These are phyloP conservation scores for Middelhovenomyces tepae DNA, from an alignment of 805 yeast genomes.

Conservation along the genomic window DNA sequence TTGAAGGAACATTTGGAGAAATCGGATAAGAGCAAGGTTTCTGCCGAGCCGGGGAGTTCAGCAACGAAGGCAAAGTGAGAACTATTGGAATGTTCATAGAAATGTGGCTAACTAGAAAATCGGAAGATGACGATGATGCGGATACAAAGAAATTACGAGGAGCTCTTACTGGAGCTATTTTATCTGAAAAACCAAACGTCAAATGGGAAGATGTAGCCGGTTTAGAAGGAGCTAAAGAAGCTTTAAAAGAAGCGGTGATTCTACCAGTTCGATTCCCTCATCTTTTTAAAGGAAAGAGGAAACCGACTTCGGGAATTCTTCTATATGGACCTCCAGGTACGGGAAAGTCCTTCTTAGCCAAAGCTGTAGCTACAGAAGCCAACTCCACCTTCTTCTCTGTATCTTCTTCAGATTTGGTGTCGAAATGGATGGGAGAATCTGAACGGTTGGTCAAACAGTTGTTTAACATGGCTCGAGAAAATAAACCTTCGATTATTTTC, in stretches of 20 bases:
- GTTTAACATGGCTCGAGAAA: slow-evolving; percentile 93
- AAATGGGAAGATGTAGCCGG: slow-evolving; percentile 97
- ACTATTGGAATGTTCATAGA: slow-evolving; percentile 29
- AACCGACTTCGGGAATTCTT: slow-evolving; percentile 85
- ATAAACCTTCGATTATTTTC: slow-evolving; percentile 89
- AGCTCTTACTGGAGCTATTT: slow-evolving; percentile 84
- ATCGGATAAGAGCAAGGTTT: slow-evolving; percentile 39
- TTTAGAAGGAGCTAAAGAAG: slow-evolving; percentile 88
- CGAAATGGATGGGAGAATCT: slow-evolving; percentile 99
- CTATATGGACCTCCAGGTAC: slow-evolving; percentile 95
- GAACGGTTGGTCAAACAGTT: slow-evolving; percentile 93
- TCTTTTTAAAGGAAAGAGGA: slow-evolving; percentile 85
- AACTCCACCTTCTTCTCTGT: slow-evolving; percentile 95
- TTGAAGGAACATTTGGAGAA: slow-evolving; percentile 79
- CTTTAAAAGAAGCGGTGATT: slow-evolving; percentile 93
- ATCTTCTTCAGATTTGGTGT: slow-evolving; percentile 89
- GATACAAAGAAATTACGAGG: slow-evolving; percentile 86
- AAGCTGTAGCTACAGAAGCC: slow-evolving; percentile 98
- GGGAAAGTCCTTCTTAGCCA: slow-evolving; percentile 93
- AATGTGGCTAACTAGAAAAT: no score
- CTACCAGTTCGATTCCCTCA: slow-evolving; percentile 96
- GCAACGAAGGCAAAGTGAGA: slow-evolving; percentile 44
- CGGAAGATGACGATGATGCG: slow-evolving; percentile 48
- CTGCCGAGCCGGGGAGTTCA: slow-evolving; percentile 47
- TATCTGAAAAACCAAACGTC: slow-evolving; percentile 87